Conservation (phyloP, 2,329 filamentous ascomycete genomes). For the Trichophyton benhamiae region DNA sequence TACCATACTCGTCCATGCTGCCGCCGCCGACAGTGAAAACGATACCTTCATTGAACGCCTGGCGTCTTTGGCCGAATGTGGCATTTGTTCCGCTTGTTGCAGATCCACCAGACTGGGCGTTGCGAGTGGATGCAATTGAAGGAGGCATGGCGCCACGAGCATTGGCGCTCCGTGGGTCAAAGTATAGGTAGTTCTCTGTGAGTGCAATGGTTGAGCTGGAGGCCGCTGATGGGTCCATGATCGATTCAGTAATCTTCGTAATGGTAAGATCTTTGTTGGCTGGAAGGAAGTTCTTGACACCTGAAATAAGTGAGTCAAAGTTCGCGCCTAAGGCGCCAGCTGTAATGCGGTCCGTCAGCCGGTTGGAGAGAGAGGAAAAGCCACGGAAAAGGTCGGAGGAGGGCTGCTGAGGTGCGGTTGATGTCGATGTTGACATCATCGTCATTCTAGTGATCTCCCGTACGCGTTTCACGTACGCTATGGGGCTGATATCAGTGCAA, state of each 20-base stretch:
- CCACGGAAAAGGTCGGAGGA: slow-evolving; percentile 71
- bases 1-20: slow-evolving; percentile 98
- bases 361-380: slow-evolving; percentile 81
- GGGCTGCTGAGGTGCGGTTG: slow-evolving; percentile 48
- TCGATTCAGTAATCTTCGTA: slow-evolving; percentile 93
- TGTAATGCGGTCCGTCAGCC: slow-evolving; percentile 86
- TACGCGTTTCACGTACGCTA: slow-evolving; percentile 81
- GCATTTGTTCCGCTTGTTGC: slow-evolving; percentile 57
- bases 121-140: slow-evolving; percentile 42
- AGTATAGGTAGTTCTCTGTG: slow-evolving; percentile 94
- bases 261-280: slow-evolving; percentile 89
- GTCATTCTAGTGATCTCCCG: slow-evolving; percentile 96
- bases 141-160: slow-evolving; percentile 85
- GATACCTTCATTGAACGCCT: slow-evolving; percentile 79
- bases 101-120: slow-evolving; percentile 37
- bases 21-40: slow-evolving; percentile 94
- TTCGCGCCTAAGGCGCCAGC: slow-evolving; percentile 78
- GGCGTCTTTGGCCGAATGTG: slow-evolving; percentile 79
- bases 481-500: slow-evolving; percentile 56
- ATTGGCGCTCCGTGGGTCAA: slow-evolving; percentile 86
- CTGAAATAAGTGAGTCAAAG: slow-evolving; percentile 85
- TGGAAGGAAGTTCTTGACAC: slow-evolving; percentile 96
- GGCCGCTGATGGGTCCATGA: slow-evolving; percentile 90
- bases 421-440: slow-evolving; percentile 75
- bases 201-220: slow-evolving; percentile 87